Base-by-base conservation (phyloP, 306 rosid species). In the Senna tora region DNA sequence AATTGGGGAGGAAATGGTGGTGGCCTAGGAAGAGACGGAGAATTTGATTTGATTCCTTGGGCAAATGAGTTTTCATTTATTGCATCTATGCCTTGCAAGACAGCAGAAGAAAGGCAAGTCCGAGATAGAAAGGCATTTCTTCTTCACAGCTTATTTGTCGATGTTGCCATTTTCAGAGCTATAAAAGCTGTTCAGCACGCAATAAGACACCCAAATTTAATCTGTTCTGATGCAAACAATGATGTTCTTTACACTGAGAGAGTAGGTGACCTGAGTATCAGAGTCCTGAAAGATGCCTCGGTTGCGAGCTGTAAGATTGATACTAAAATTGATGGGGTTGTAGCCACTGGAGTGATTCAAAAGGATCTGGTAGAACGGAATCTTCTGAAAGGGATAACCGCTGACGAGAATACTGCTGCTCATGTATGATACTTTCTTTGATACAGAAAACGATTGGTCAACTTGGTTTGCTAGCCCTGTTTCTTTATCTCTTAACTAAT, bases 1-100 rank as follows among this genome's bases (percentile, higher is more conserved):
- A 78, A 77, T 66, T 94, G 99, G 99, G 96, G 96, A 63, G 99
- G 97, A 71, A 94, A 89, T 75, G 99, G 99, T 46, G 99, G 99
- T 67, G 95, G 99, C 77, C 55, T 88, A 13, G 97, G 96, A 78
- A 88, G 86, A 71, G 95, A 89, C 10, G 96, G 91, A 68, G 75
- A 85, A 66, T 86, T 74, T 49, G 96, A 94, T 77, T 78, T 91
- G 80, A 66, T 88, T 74, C 97, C 96, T 65, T 94, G 97, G 99
- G 90, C 93, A 67, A 84, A 72, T 16, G 96, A 88, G 86, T 91
- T 94, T 82, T 81, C 88, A n/a, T 84, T 67, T 69, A 58, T 91
- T 79, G 88, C 97, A 33, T 89, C 96, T 28, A 89, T 94, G 97
- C 88, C 97, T 75, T 89, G 99, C 84, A 87, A 87, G 84, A 91